Evolutionary conservation across 176 grass and related monocot species (phyloP).

Genomic region (Oryza glumipatula): DNA sequence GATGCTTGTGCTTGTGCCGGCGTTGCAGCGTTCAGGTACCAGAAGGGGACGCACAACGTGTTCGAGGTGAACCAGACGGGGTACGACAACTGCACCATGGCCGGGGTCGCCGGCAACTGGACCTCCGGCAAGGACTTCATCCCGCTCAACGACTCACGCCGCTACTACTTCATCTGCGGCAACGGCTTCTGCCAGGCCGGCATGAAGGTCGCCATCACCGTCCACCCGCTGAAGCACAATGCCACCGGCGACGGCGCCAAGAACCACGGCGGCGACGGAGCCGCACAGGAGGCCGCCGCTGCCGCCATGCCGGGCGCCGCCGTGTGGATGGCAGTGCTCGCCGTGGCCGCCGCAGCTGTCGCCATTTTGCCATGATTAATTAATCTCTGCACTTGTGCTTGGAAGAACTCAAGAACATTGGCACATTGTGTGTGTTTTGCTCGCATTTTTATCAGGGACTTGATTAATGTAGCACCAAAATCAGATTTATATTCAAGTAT

Average conservation of each 20-base stretch:
- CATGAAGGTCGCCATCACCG: constrained; percentile 76
- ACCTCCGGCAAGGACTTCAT: constrained; percentile 96
- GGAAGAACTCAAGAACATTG: neutral
- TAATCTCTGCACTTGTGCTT: neutral
- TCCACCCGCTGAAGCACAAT: constrained; percentile 42
- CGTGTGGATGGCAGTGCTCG: constrained; percentile 1
- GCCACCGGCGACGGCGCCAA: neutral
- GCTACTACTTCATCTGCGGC: constrained; percentile 88
- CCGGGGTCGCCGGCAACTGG: constrained; percentile 77
- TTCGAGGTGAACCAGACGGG: constrained; percentile 89
- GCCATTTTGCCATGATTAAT: neutral
- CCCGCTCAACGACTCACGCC: constrained; percentile 48
- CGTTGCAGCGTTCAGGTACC: constrained; percentile 76
- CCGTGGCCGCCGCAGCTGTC: neutral
- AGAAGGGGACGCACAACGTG: constrained; percentile 83
- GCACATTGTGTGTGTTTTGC: neutral
- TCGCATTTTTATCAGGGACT: neutral
- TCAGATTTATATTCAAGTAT: neutral
- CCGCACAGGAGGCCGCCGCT: neutral
- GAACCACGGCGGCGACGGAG: neutral
- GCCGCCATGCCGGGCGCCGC: neutral
- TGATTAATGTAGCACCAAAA: neutral
- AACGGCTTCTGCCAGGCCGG: constrained; percentile 75
- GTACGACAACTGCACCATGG: constrained; percentile 92
- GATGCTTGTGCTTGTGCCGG: too few relatives aligned